Percentiles rank a stretch among this genome's conserved stretches.
Conservation (phyloP, 2,329 filamentous ascomycete species). For the Cercospora berteroae region DNA sequence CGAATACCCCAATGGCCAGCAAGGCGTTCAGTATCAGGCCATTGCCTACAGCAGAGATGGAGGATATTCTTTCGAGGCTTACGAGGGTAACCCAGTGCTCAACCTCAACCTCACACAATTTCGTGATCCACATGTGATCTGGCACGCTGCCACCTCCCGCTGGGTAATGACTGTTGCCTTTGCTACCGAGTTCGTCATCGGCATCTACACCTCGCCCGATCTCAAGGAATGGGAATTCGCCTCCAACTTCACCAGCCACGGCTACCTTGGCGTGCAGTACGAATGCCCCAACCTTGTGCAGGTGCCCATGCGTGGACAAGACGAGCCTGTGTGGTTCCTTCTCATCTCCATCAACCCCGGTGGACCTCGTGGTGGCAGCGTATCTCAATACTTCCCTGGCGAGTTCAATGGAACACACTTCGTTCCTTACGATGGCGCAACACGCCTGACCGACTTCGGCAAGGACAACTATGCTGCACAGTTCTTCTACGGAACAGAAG, state of each 20-base stretch:
- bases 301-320: conserved; percentile 50
- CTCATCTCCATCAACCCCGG: conserved; percentile 58
- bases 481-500: conserved; percentile 52
- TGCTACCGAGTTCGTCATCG: conserved; percentile 54
- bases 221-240: conserved; percentile 58
- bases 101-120: conserved; percentile 56
- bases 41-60: conserved; percentile 63
- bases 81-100: conserved; percentile 61
- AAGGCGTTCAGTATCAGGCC: conserved; percentile 54
- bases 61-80: conserved; percentile 62
- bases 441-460: conserved; percentile 35
- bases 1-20: conserved; percentile 33
- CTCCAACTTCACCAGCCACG: conserved; percentile 58
- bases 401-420: conserved; percentile 66
- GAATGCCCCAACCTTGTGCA: conserved; percentile 63
- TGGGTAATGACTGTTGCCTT: conserved; percentile 62
- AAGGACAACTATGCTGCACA: conserved; percentile 58
- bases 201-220: conserved; percentile 61
- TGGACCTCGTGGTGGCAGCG: conserved; percentile 56
- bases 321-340: conserved; percentile 48
- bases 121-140: conserved; percentile 65
- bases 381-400: conserved; percentile 58
- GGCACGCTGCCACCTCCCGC: conserved; percentile 49
- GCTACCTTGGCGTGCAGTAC: conserved; percentile 56
- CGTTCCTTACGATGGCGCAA: conserved; percentile 42